Conservation (phyloP, 768 basidiomycete species). For the Suillus fuscotomentosus region DNA sequence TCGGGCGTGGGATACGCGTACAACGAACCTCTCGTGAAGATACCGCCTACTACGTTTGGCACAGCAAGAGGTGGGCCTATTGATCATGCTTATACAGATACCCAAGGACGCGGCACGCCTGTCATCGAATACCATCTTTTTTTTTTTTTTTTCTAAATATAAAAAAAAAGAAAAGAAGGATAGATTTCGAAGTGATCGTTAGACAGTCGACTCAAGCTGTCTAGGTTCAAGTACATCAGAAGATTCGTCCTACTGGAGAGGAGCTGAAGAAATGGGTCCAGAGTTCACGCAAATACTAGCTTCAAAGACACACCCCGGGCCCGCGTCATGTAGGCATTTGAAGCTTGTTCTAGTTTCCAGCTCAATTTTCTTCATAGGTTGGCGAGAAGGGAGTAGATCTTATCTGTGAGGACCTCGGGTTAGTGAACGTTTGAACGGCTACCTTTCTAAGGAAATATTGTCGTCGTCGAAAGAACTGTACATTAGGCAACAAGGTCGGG, state of each 20-base stretch:
- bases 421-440: conserved; percentile 10
- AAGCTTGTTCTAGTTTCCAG: background rate
- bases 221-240: background rate
- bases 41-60: background rate
- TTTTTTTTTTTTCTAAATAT: too few species aligned
- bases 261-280: conserved; percentile 77
- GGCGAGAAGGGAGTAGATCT: conserved; percentile 69
- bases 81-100: background rate
- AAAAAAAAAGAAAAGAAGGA: conserved; percentile 33
- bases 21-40: background rate
- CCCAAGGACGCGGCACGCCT: conserved; percentile 41
- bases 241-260: conserved; percentile 68
- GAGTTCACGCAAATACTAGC: conserved; percentile 66
- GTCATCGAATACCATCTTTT: conserved; percentile 54
- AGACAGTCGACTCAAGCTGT: background rate
- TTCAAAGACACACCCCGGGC: conserved; percentile 81
- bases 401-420: conserved; percentile 66
- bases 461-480: conserved; percentile 8
- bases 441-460: background rate
- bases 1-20: conserved; percentile 62
- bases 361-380: conserved; percentile 31
- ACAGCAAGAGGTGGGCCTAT: conserved; percentile 49
- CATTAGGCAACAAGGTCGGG: conserved; percentile 57
- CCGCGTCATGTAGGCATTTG: conserved; percentile 57
- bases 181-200: conserved; percentile 4